phyloP scores from a whole-genome alignment of 2,329 filamentous ascomycete genomes.

The Arthrobotrys entomopaga region DNA sequence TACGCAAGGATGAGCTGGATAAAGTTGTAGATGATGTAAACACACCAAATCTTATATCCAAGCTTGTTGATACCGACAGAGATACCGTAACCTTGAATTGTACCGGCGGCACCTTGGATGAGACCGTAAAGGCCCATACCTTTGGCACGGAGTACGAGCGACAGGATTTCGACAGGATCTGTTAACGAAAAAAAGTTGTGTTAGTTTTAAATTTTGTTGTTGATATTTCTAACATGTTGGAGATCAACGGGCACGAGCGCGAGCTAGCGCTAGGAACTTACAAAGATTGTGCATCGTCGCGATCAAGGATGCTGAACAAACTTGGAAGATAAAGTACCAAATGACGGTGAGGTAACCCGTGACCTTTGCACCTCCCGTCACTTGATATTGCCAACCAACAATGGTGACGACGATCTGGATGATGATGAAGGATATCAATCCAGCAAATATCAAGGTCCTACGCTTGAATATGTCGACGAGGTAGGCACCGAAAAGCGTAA shows the following conservation, averaged over 20 bases:
- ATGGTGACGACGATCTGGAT: conserved; percentile 65
- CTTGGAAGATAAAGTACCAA: conserved; percentile 66
- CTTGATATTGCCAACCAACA: conserved; percentile 65
- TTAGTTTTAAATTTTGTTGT: too few relatives aligned
- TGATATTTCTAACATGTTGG: too few relatives aligned
- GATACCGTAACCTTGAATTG: conserved; percentile 65
- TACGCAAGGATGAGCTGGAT: conserved; percentile 65
- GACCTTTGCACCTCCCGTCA: conserved; percentile 59
- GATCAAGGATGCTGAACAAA: conserved; percentile 64
- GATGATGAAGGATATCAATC: conserved; percentile 64
- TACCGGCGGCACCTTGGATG: conserved; percentile 64
- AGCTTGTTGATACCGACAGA: conserved; percentile 65
- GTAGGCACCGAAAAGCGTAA: conserved; percentile 63
- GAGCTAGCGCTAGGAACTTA: conserved; percentile 10
- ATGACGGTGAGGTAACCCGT: conserved; percentile 64
- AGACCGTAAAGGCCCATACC: conserved; percentile 65
- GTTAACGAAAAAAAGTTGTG: not conserved
- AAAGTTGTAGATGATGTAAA: conserved; percentile 67
- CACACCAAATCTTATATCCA: conserved; percentile 67
- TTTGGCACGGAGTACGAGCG: conserved; percentile 64
- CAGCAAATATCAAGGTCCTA: conserved; percentile 64
- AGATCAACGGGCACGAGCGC: too few relatives aligned
- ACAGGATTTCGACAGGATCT: conserved; percentile 64
- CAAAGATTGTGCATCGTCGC: conserved; percentile 66
- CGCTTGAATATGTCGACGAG: conserved; percentile 64